A percentile compares a stretch with the other conserved stretches of the same genome.
Conservation (phyloP, 2,329 filamentous ascomycete species). For the Exophiala aquamarina region DNA sequence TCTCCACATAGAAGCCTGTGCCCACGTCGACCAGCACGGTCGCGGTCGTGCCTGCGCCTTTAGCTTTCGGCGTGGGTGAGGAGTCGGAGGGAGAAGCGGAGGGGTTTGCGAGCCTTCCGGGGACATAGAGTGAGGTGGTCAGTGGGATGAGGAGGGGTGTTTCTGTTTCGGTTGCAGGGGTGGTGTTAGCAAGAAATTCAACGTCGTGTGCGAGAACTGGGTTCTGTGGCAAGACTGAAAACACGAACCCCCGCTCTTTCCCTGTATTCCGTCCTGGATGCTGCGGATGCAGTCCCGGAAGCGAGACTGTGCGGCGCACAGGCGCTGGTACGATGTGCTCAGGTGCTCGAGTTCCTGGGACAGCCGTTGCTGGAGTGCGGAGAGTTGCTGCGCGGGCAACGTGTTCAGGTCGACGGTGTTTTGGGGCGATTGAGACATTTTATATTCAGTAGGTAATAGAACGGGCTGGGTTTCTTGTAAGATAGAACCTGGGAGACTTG, state of each 20-base stretch:
- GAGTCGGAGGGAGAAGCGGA: slow-evolving; percentile 2
- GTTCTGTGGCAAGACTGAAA: background rate
- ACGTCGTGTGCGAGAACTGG: background rate
- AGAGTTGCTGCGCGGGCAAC: slow-evolving; percentile 81
- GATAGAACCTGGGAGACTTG: too few relatives aligned
- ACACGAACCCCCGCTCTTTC: slow-evolving; percentile 21
- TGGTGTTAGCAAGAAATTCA: slow-evolving; percentile 39
- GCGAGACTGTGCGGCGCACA: slow-evolving; percentile 85
- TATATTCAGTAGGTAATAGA: too few relatives aligned
- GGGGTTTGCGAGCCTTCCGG: slow-evolving; percentile 72
- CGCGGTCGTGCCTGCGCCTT: slow-evolving; percentile 37
- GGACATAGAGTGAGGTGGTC: slow-evolving; percentile 92
- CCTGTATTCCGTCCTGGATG: slow-evolving; percentile 60
- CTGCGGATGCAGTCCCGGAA: slow-evolving; percentile 87
- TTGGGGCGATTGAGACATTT: slow-evolving; percentile 14
- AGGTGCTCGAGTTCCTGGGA: slow-evolving; percentile 96
- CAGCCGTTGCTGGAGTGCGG: slow-evolving; percentile 90
- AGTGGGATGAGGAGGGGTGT: slow-evolving; percentile 78
- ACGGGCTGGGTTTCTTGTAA: too few relatives aligned
- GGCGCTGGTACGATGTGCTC: slow-evolving; percentile 82
- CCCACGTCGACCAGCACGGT: slow-evolving; percentile 88
- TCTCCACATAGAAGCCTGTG: slow-evolving; percentile 93
- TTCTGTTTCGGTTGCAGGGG: slow-evolving; percentile 30
- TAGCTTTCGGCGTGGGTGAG: background rate
- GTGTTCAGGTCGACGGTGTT: slow-evolving; percentile 67